Conservation (phyloP, 2,329 filamentous ascomycete genomes). For the Alternaria brassicae region DNA sequence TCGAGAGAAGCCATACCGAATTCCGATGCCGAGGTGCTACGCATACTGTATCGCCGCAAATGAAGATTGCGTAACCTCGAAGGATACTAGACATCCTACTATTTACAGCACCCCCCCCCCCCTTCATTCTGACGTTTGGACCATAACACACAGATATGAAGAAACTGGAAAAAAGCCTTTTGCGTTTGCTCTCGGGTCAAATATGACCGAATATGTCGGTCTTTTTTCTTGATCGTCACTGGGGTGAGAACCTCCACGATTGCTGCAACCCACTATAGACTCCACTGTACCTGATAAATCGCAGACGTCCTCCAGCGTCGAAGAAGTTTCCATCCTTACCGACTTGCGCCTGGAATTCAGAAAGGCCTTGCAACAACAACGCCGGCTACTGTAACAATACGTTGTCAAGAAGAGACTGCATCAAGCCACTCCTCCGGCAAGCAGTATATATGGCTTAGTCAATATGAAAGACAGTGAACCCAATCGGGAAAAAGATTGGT, state of each 20-base stretch:
- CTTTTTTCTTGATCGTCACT: neutral
- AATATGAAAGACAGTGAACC: neutral
- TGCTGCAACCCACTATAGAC: neutral
- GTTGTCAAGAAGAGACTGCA: neutral
- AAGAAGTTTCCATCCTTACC: neutral
- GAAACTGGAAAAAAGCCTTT: neutral
- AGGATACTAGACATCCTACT: neutral
- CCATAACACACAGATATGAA: too few relatives aligned
- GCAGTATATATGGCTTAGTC: neutral
- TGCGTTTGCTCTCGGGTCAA: neutral
- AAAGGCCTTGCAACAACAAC: neutral
- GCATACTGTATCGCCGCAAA: neutral
- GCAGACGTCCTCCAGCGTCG: too few relatives aligned
- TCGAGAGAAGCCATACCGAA: neutral
- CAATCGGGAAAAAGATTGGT: neutral
- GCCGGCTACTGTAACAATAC: neutral
- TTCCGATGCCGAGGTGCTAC: neutral
- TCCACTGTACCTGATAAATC: neutral
- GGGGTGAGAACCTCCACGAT: neutral
- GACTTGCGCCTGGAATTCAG: neutral
- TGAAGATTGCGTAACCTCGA: neutral
- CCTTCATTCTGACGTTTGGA: neutral
- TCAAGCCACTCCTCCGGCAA: too few relatives aligned
- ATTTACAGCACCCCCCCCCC: neutral
- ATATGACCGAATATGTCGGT: neutral